Evolutionary conservation across 2,329 filamentous ascomycete species (phyloP), one percentile per base, ranked within the genome.

Genomic region (Curvularia hawaiiensis): DNA sequence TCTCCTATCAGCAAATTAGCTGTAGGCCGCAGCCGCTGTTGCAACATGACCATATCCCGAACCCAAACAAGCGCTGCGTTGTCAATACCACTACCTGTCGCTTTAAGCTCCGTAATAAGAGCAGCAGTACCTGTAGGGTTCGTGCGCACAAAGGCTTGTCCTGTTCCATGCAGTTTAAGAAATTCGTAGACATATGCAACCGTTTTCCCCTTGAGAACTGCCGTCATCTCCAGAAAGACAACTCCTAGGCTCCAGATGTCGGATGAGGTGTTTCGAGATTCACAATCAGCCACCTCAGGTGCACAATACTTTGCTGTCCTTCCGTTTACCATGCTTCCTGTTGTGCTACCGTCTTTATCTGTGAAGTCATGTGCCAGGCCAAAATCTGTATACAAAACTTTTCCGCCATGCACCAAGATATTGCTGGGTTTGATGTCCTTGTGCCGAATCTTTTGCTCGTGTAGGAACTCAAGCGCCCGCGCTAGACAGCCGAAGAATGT

Each of bases 401-500:
- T 59, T 2, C 46, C 43, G 1, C 30, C 20, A n/a, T 68, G 55
- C 11, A 68, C 39, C 2, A 67, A 59, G 24, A 67, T 66, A 33
- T 67, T 68, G 6, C 50, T 52, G 1, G 66, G 62, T 22, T 69
- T 69, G 31, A 68, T 62, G 33, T 68, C 65, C 30, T 62, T 60
- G 47, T 68, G 62, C 11, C 63, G 48, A 16, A 68, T 61, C 0
- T 31, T 52, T 9, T 56, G 43, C 0, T 30, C 16, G 26, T 68
- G 63, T 30, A 68, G 58, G 35, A 59, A 66, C 2, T 46, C 39
- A n/a, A 68, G 35, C 0, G 58, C 62, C n/a, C 41, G 52, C 11
- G 61, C 56, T 1, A 67, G 50, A 45, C 63, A 67, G 1, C 65
- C 65, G 40, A 65, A 67, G 2, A 33, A 30, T 6, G 3, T 35